A percentile compares a stretch with the other conserved stretches of the same genome.
phyloP scores from a whole-genome alignment of 2,329 filamentous ascomycete genomes.

The Botrytis sinoallii region DNA sequence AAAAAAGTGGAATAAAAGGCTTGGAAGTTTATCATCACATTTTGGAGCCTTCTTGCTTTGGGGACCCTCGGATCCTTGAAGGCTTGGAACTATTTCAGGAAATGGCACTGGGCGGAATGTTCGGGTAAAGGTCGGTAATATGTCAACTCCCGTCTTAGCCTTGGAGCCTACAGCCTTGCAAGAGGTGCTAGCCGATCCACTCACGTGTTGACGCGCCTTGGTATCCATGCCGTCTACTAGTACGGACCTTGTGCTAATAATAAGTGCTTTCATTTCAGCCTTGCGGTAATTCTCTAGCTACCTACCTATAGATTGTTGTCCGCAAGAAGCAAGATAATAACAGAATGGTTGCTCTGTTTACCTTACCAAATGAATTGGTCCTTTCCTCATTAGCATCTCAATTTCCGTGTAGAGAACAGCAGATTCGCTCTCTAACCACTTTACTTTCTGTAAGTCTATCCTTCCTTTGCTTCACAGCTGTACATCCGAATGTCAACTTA shows the following conservation, averaged over 20 bases:
- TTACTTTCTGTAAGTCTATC: slow-evolving; percentile 43
- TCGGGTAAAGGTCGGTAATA: background rate
- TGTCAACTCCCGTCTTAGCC: background rate
- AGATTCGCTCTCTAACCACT: slow-evolving; percentile 57
- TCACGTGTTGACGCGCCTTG: slow-evolving; percentile 4
- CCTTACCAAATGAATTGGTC: slow-evolving; percentile 51
- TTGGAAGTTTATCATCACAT: background rate
- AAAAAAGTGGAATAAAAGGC: background rate
- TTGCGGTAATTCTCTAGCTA: background rate
- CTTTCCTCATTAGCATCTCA: slow-evolving; percentile 45
- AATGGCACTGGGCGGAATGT: background rate
- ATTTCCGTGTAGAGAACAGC: slow-evolving; percentile 57
- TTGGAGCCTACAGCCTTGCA: background rate
- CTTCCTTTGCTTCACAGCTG: background rate
- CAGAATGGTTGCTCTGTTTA: slow-evolving; percentile 45
- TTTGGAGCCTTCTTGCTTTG: background rate
- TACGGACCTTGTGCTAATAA: background rate
- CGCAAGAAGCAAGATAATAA: background rate
- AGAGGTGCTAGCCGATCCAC: background rate
- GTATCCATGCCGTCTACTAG: background rate
- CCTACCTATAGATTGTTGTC: too few species aligned
- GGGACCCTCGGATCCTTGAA: background rate
- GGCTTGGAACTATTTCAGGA: background rate
- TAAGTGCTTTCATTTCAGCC: background rate
- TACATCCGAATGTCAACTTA: slow-evolving; percentile 24